phyloP scores from a whole-genome alignment of 140 eudicot genomes.

The Ambrosia hybrid region DNA sequence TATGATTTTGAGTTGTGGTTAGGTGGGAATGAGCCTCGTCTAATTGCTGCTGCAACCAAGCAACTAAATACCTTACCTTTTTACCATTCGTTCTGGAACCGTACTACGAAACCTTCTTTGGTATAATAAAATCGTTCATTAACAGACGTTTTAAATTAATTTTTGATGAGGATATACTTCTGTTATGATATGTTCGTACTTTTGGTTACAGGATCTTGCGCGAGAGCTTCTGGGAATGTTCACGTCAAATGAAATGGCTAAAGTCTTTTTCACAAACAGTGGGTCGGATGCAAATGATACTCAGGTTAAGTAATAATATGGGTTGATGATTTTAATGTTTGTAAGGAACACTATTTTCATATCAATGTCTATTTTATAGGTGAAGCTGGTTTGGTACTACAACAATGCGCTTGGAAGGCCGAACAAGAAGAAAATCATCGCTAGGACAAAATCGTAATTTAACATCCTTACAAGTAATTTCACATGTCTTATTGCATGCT shows the following conservation, averaged over 20 bases:
- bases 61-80: conserved; percentile 89
- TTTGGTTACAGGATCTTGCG: conserved; percentile 70
- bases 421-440: no score
- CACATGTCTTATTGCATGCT: no score
- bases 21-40: conserved; percentile 56
- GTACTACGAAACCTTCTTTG: conserved; percentile 83
- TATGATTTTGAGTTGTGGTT: conserved; percentile 19
- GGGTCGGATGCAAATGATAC: conserved; percentile 41
- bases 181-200: background rate
- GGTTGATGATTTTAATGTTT: no score
- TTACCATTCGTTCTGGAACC: conserved; percentile 92
- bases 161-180: background rate
- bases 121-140: conserved; percentile 33
- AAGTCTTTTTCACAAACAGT: conserved; percentile 76
- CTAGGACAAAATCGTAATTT: no score
- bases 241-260: conserved; percentile 71
- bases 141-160: background rate
- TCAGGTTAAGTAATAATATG: no score
- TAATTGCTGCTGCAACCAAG: conserved; percentile 53
- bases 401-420: no score
- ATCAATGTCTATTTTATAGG: no score
- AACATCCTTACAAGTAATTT: no score
- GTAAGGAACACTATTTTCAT: no score
- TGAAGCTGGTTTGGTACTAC: no score
- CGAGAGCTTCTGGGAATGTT: conserved; percentile 65